Percentiles rank a stretch among this genome's conserved stretches.
Evolutionary conservation across 2,329 filamentous ascomycete genomes (phyloP).

Genomic region (Ambrosiella beaveri): DNA sequence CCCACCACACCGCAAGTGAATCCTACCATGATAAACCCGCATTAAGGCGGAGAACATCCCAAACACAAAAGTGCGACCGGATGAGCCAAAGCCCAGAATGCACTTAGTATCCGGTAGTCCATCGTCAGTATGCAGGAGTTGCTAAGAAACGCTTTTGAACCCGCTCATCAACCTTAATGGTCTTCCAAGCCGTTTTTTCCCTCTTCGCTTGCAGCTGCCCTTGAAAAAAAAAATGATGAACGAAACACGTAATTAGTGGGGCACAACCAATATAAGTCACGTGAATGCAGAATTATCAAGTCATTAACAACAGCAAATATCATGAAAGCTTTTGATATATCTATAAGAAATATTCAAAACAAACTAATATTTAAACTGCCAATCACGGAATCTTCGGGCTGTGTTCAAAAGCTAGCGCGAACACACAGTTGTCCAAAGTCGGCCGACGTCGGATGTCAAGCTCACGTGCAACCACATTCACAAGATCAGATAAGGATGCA

Average conservation of each 20-base stretch:
- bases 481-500: conserved; percentile 4
- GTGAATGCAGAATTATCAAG: no score
- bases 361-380: no score
- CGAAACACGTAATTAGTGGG: neutral
- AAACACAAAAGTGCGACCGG: neutral
- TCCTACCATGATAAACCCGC: neutral
- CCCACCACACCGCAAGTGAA: neutral
- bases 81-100: neutral
- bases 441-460: conserved; percentile 1
- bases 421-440: no score
- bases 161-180: neutral
- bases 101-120: no score
- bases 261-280: neutral
- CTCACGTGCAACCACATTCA: neutral
- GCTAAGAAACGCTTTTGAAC: no score
- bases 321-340: no score
- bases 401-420: neutral
- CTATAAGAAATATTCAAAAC: no score
- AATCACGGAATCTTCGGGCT: no score
- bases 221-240: neutral
- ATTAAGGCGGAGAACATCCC: no score
- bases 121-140: no score
- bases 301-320: no score
- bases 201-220: neutral
- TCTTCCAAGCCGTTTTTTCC: neutral